A percentile compares a stretch with the other conserved stretches of the same genome.
Conservation (phyloP, 345 rosid species). For the Boechera divaricarpa region DNA sequence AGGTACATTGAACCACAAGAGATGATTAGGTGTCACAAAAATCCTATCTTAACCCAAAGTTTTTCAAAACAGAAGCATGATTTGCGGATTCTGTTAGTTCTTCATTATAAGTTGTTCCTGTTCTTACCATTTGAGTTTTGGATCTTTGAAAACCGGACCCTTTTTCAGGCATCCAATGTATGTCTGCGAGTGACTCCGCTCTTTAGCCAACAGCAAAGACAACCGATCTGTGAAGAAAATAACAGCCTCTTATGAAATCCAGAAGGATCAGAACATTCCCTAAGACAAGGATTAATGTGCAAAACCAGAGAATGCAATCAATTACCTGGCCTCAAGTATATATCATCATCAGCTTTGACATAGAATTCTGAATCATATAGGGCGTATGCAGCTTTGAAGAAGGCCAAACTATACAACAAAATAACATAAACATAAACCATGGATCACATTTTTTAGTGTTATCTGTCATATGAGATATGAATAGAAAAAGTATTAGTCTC, state of each 20-base stretch:
- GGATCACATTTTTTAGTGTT: not conserved
- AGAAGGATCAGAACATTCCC: not conserved
- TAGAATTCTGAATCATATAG: constrained; percentile 85
- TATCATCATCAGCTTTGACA: constrained; percentile 96
- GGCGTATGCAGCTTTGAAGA: constrained; percentile 87
- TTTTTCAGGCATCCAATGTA: constrained; percentile 95
- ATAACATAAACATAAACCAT: constrained; percentile 6
- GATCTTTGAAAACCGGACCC: constrained; percentile 89
- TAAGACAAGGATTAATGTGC: not conserved
- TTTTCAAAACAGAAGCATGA: constrained; percentile 20
- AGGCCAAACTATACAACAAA: constrained; percentile 63
- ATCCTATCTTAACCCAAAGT: not conserved
- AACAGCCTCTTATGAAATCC: constrained; percentile 12
- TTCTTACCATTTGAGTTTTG: constrained; percentile 81
- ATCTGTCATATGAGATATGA: not conserved
- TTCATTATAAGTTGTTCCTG: not conserved
- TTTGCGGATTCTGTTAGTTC: not conserved
- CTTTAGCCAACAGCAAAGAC: constrained; percentile 79
- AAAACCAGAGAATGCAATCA: constrained; percentile 4
- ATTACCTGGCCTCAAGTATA: constrained; percentile 89
- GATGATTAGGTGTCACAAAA: constrained; percentile 7
- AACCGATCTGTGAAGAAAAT: constrained; percentile 62
- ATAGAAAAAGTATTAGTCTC: constrained; percentile 7
- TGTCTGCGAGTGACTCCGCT: constrained; percentile 79
- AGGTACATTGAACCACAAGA: constrained; percentile 29